Evolutionary conservation across 2,329 filamentous ascomycete genomes (phyloP).

Genomic region (Pseudogymnoascus sp.): DNA sequence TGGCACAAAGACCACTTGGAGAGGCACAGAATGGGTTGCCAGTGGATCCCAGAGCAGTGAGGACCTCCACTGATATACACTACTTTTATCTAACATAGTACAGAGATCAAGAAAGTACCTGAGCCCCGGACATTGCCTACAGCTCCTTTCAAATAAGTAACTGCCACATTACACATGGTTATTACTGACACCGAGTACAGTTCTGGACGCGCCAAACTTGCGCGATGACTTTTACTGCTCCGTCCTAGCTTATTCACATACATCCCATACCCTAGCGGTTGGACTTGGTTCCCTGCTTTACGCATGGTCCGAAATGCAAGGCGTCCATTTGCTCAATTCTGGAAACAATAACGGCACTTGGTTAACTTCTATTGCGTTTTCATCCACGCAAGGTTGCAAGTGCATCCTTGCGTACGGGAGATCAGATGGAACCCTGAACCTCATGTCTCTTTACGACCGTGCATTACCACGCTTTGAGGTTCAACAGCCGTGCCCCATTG

Average conservation of each 20-base stretch:
- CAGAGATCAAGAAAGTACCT: slow-evolving; percentile 24
- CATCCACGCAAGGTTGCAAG: slow-evolving; percentile 65
- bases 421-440: slow-evolving; percentile 64
- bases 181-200: slow-evolving; percentile 42
- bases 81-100: slow-evolving; percentile 11
- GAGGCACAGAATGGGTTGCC: slow-evolving; percentile 25
- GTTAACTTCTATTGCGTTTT: slow-evolving; percentile 86
- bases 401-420: slow-evolving; percentile 80
- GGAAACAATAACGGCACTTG: slow-evolving; percentile 47
- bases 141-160: slow-evolving; percentile 66
- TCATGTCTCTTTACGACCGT: slow-evolving; percentile 70
- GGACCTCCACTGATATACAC: neutral
- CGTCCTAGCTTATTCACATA: slow-evolving; percentile 73
- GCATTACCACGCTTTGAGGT: slow-evolving; percentile 65
- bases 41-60: slow-evolving; percentile 20
- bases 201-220: slow-evolving; percentile 81
- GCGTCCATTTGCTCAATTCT: slow-evolving; percentile 50
- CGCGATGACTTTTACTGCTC: slow-evolving; percentile 96
- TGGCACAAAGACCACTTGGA: slow-evolving; percentile 30
- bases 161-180: neutral
- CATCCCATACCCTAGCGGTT: slow-evolving; percentile 70
- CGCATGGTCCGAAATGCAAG: slow-evolving; percentile 73
- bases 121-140: slow-evolving; percentile 49
- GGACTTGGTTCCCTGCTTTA: slow-evolving; percentile 75
- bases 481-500: slow-evolving; percentile 62